Evolutionary conservation across 2,329 filamentous ascomycete genomes (phyloP).

Genomic region (Sporothrix dimorphospora): DNA sequence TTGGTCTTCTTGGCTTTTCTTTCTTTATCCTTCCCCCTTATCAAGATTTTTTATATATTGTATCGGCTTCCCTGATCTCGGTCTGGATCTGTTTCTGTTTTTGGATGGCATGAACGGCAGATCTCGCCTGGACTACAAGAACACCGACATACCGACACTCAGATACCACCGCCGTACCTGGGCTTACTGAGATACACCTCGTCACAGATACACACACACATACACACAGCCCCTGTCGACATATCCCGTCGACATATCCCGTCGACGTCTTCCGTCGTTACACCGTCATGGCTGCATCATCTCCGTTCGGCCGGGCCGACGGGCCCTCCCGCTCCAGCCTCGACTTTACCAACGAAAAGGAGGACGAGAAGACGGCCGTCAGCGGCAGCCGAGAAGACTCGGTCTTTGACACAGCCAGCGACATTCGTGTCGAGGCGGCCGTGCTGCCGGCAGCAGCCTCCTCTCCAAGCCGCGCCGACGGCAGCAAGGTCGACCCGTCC

Average conservation of each 20-base stretch:
- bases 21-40: not conserved
- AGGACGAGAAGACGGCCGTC: conserved; percentile 2
- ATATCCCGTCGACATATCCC: not conserved
- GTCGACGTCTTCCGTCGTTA: not conserved
- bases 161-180: not conserved
- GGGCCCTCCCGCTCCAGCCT: not conserved
- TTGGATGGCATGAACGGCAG: not conserved
- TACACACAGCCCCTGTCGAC: too few relatives aligned
- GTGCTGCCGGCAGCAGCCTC: not conserved
- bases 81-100: too few relatives aligned
- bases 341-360: not conserved
- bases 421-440: not conserved
- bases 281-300: not conserved
- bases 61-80: not conserved
- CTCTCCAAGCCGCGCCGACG: not conserved
- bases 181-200: not conserved
- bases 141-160: not conserved
- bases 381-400: conserved; percentile 9
- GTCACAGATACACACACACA: not conserved
- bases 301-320: not conserved
- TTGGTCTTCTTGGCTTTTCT: not conserved
- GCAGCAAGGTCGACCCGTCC: conserved; percentile 7
- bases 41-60: not conserved
- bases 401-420: conserved; percentile 22
- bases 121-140: not conserved